phyloP scores from a whole-genome alignment of 495 filamentous ascomycete species.

The Astrocystis sublimbata region DNA sequence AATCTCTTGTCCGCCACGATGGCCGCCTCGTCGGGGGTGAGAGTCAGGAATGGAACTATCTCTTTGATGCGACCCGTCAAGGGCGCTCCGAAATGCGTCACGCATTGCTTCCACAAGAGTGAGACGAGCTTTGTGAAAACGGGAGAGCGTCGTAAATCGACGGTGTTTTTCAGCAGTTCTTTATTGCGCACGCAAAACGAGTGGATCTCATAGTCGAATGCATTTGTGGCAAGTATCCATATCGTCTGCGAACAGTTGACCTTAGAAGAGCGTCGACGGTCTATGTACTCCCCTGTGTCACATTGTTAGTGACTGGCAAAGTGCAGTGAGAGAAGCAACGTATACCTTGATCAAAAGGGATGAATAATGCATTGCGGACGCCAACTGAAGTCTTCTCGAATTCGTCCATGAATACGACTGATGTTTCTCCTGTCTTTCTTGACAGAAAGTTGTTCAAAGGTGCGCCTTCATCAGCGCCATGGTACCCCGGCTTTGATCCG shows the following conservation, averaged over 20 bases:
- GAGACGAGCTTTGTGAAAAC: conserved; percentile 34
- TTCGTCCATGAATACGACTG: not conserved
- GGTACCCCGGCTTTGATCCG: not conserved
- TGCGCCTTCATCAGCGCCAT: not conserved
- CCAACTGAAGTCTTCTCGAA: not conserved
- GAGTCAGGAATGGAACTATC: conserved; percentile 52
- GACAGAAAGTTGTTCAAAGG: not conserved
- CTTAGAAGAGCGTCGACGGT: conserved; percentile 42
- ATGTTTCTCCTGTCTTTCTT: not conserved
- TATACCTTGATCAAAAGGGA: conserved; percentile 1
- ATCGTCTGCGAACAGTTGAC: conserved; percentile 57
- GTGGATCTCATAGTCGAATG: conserved; percentile 43
- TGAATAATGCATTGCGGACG: not conserved
- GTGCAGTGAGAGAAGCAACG: not conserved
- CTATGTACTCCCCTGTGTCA: conserved; percentile 39
- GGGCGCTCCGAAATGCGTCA: conserved; percentile 35
- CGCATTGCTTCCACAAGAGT: conserved; percentile 33
- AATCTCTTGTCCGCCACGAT: conserved; percentile 49
- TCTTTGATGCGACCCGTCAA: conserved; percentile 44
- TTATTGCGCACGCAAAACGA: conserved; percentile 35
- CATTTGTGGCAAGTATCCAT: conserved; percentile 59
- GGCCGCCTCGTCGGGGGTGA: conserved; percentile 42
- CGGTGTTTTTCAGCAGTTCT: conserved; percentile 26
- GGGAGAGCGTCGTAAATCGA: too few species aligned
- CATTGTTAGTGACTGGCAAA: not conserved